Evolutionary conservation across 768 basidiomycete genomes (phyloP).

Genomic region (Suillus subalutaceus): DNA sequence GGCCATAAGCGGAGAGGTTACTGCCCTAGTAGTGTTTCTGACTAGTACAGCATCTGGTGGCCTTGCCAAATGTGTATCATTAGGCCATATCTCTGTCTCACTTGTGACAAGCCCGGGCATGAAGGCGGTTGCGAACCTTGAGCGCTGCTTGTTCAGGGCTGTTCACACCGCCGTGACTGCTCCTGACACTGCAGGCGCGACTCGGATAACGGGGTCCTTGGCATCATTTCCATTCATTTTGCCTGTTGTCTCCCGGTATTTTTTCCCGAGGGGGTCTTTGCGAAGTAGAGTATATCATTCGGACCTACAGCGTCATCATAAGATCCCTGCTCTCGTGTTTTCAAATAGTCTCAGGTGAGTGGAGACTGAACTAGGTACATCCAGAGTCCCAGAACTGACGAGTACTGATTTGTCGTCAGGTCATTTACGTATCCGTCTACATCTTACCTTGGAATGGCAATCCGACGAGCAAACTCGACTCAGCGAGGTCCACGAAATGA

Average conservation of each 20-base stretch:
- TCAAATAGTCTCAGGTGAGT: slow-evolving; percentile 4
- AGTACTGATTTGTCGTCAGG: slow-evolving; percentile 21
- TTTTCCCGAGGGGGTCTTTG: neutral
- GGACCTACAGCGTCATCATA: neutral
- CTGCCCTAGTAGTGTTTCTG: neutral
- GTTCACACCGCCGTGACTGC: neutral
- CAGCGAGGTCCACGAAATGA: slow-evolving; percentile 23
- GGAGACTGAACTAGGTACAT: slow-evolving; percentile 10
- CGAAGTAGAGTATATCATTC: neutral
- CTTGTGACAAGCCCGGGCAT: slow-evolving; percentile 1
- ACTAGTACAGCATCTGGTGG: neutral
- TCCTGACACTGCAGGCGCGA: neutral
- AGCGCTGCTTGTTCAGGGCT: slow-evolving; percentile 7
- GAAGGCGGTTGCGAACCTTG: neutral
- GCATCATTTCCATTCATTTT: slow-evolving; percentile 4
- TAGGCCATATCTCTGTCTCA: neutral
- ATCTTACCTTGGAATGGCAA: slow-evolving; percentile 23
- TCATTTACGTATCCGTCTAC: slow-evolving; percentile 6
- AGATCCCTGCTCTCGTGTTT: neutral
- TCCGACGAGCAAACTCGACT: slow-evolving; percentile 23
- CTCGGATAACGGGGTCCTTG: slow-evolving; percentile 6
- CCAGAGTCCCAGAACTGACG: neutral
- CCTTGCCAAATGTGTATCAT: neutral
- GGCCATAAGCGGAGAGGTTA: neutral
- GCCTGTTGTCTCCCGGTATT: neutral